These are phyloP conservation scores for Opeltia flavorubescens DNA, from an alignment of 495 filamentous ascomycete genomes.

Conservation along the genomic window DNA sequence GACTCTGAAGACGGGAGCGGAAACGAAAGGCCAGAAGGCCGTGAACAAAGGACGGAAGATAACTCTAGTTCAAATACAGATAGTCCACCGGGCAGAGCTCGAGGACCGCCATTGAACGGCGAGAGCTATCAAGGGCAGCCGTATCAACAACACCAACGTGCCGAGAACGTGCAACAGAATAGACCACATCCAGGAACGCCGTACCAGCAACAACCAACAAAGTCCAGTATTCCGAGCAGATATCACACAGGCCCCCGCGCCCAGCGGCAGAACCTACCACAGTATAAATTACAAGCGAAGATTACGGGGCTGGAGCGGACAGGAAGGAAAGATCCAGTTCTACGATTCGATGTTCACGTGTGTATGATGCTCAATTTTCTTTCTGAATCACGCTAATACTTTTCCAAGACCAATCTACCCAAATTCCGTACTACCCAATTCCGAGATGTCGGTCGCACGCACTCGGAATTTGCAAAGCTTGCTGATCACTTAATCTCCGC, in stretches of 20 bases:
- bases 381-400: conserved; percentile 11
- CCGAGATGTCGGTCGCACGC: conserved; percentile 86
- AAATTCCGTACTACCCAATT: conserved; percentile 97
- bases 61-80: conserved; percentile 3
- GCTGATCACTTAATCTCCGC: conserved; percentile 88
- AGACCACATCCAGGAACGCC: conserved; percentile 23
- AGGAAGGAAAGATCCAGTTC: conserved; percentile 86
- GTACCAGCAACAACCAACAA: conserved; percentile 23
- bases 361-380: conserved; percentile 18
- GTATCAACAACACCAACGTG: conserved; percentile 25
- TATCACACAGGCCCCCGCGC: conserved; percentile 32
- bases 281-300: conserved; percentile 83
- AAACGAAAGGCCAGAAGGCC: conserved; percentile 8
- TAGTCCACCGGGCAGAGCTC: conserved; percentile 8
- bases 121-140: conserved; percentile 10
- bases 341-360: conserved; percentile 96
- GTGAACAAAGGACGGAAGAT: conserved; percentile 4
- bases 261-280: conserved; percentile 29
- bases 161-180: conserved; percentile 29
- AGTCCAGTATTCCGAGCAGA: conserved; percentile 25
- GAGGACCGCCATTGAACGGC: conserved; percentile 25
- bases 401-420: conserved; percentile 77
- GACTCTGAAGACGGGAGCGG: conserved; percentile 15
- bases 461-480: conserved; percentile 90
- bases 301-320: conserved; percentile 85